phyloP scores from a whole-genome alignment of 208 protist genomes.

The Histomonas meleagridis region DNA sequence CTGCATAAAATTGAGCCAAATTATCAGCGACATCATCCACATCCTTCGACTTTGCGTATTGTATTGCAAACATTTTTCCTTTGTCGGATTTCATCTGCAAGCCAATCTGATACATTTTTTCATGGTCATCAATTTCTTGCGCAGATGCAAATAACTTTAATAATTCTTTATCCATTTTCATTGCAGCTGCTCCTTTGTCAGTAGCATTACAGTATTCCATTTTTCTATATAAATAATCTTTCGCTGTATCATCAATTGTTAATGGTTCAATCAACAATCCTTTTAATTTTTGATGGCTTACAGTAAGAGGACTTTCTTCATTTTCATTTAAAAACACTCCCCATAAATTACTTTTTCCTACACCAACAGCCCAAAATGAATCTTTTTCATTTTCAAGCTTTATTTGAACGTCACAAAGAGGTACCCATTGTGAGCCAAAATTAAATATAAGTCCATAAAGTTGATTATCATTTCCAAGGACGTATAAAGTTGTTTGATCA shows the following conservation, averaged over 20 bases:
- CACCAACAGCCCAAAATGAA: not conserved
- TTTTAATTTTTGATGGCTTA: not conserved
- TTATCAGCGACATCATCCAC: not conserved
- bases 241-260: not conserved
- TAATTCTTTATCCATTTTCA: not conserved
- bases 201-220: not conserved
- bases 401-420: not conserved
- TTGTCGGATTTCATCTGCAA: not conserved
- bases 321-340: not conserved
- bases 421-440: not conserved
- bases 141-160: not conserved
- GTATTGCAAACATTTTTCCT: not conserved
- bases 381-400: not conserved
- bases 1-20: not conserved
- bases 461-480: not conserved
- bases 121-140: not conserved
- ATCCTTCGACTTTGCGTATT: not conserved
- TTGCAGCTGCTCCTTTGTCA: not conserved
- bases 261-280: not conserved
- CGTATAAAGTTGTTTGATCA: not conserved
- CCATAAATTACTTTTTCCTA: not conserved
- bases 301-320: not conserved
- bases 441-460: not conserved
- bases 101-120: not conserved
- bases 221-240: not conserved